Base-by-base conservation (phyloP, 2,329 filamentous ascomycete species). In the Fusarium denticulatum region DNA sequence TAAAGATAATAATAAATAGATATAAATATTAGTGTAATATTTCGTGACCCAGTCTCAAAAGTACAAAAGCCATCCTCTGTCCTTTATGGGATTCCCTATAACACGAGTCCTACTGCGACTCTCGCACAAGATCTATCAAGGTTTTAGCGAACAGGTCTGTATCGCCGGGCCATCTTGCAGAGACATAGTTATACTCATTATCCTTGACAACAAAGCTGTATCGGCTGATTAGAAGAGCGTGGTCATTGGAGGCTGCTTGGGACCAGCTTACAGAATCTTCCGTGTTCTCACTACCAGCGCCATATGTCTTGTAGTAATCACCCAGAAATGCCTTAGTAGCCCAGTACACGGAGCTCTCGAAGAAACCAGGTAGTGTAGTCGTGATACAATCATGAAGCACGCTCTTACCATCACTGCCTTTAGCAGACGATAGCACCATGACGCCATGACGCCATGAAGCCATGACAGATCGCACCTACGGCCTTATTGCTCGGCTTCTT, bases 401-500 rank as follows among this genome's bases (percentile, higher is more conserved):
- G 11, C 52, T 56, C 26, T 32, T 30, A 3, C 37, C 52, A 32
- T 42, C 22, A 2, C 18, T 14, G 4, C 20, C 28, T 1, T 24
- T 56, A 6, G 37, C 52, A 18, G 37, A 56, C 15, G 37, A 42
- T 22, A 56, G 12, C 15, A 56, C 37, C 52, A 56, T 42, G 26
- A 42, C 52, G 4, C 52, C 52, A 6, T 56, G 52, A 12, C 37
- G n/a, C 37, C 52, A 56, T 42, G 26, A 42, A 37, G 4, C 52
- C 52, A 6, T 56, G 52, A 12, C 37, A 56, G 11, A 56, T 56
- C 7, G 37, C 52, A 7, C 37, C 37, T 24, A 56, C 37, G 15
- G 52, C 37, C 37, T 42, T 56, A 12, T 42, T 32, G 15, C 52
- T 56, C 20, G 37, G 37, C 52, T 42, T 56, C 26, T 56, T 42